Evolutionary conservation across 768 basidiomycete genomes (phyloP).

Genomic region (Mrakia gelida): DNA sequence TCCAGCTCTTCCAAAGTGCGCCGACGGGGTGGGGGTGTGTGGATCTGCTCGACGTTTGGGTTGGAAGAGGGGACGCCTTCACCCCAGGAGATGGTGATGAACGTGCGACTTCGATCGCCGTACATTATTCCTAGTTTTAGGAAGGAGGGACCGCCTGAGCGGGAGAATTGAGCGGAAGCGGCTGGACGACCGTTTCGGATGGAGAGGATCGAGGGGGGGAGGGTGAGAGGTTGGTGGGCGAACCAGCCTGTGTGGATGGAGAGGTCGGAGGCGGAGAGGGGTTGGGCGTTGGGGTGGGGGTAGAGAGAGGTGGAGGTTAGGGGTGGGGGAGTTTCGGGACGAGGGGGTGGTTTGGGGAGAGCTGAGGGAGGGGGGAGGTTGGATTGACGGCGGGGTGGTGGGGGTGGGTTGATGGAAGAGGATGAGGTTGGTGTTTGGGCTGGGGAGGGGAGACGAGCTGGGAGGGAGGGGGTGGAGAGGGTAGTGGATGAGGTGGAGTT

Average conservation of each 20-base stretch:
- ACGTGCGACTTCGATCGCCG: background rate
- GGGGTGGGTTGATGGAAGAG: background rate
- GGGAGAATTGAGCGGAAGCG: background rate
- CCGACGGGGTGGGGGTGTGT: background rate
- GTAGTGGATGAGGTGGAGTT: background rate
- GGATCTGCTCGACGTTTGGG: background rate
- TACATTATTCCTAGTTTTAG: conserved; percentile 7
- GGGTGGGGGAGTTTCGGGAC: background rate
- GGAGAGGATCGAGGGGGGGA: background rate
- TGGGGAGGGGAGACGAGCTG: background rate
- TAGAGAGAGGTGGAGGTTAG: background rate
- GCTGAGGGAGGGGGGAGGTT: background rate
- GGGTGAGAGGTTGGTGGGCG: background rate
- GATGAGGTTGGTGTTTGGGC: background rate
- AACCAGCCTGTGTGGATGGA: background rate
- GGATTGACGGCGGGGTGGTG: conserved; percentile 8
- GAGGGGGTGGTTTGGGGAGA: conserved; percentile 5
- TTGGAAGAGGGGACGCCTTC: background rate
- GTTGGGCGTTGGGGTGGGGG: conserved; percentile 7
- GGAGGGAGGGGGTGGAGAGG: background rate
- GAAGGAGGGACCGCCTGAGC: background rate
- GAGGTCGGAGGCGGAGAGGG: background rate
- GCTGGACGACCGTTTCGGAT: background rate
- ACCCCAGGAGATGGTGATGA: conserved; percentile 10
- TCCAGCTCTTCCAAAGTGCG: background rate